Conservation (phyloP, 2,329 filamentous ascomycete species). For the Aspergillus alliaceus region DNA sequence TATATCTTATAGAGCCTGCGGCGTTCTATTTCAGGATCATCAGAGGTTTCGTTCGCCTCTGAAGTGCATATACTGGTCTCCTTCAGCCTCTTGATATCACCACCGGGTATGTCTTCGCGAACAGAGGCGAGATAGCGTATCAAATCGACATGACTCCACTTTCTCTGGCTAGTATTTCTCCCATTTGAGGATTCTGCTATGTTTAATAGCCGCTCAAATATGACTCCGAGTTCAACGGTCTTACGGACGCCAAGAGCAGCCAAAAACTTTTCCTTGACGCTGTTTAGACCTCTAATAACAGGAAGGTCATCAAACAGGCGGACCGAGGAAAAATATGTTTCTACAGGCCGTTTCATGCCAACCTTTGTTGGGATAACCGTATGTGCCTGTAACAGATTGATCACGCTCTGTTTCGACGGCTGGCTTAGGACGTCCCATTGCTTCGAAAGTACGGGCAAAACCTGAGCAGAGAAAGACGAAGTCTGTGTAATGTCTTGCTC, state of each 20-base stretch:
- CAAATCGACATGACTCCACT: constrained; percentile 91
- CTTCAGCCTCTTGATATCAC: constrained; percentile 76
- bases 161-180: constrained; percentile 49
- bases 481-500: constrained; percentile 71
- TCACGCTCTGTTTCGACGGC: constrained; percentile 64
- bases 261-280: constrained; percentile 89
- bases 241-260: constrained; percentile 83
- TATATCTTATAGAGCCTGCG: constrained; percentile 67
- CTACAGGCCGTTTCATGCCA: constrained; percentile 81
- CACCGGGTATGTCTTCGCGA: constrained; percentile 77
- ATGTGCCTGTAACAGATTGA: constrained; percentile 63
- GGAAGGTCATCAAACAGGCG: constrained; percentile 94
- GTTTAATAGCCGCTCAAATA: constrained; percentile 81
- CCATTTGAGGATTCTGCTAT: constrained; percentile 50
- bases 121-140: constrained; percentile 94
- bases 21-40: constrained; percentile 55
- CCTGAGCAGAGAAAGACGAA: constrained; percentile 71
- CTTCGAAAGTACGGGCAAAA: constrained; percentile 80
- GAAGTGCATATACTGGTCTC: constrained; percentile 80
- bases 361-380: constrained; percentile 85
- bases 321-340: constrained; percentile 91
- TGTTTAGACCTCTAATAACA: constrained; percentile 70
- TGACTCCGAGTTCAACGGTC: constrained; percentile 89
- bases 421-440: constrained; percentile 80
- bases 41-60: constrained; percentile 50